phyloP scores from a whole-genome alignment of 176 grass and related monocot species.

The Calamus simplicifolius region DNA sequence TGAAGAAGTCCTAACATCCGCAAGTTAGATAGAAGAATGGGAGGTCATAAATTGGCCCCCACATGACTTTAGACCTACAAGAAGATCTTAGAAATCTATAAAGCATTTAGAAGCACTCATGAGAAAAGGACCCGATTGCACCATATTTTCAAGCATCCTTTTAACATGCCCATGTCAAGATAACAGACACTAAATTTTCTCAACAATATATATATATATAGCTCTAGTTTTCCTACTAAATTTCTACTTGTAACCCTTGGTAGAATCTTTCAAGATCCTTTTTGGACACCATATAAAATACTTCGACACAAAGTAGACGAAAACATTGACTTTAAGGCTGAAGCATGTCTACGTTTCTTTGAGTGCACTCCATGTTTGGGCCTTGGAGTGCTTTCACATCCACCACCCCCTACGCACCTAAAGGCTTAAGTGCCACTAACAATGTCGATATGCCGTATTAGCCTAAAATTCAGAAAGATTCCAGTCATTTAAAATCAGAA shows the following conservation, averaged over 20 bases:
- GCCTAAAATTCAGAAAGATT: too few species aligned
- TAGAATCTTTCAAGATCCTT: not conserved
- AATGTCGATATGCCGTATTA: not conserved
- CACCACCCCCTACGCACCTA: conserved; percentile 26
- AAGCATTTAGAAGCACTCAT: conserved; percentile 25
- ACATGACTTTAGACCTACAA: conserved; percentile 34
- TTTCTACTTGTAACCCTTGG: conserved; percentile 6
- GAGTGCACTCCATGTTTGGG: conserved; percentile 76
- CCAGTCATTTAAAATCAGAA: too few species aligned
- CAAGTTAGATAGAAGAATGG: conserved; percentile 11
- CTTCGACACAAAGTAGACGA: conserved; percentile 6
- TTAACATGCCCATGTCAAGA: conserved; percentile 7
- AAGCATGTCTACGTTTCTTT: conserved; percentile 62
- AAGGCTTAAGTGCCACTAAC: not conserved
- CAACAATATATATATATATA: too few species aligned
- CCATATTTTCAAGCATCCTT: conserved; percentile 14
- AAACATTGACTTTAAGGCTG: conserved; percentile 26
- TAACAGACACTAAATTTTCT: too few species aligned
- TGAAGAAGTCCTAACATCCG: conserved; percentile 12
- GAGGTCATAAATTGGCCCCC: conserved; percentile 12
- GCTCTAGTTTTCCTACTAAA: not conserved
- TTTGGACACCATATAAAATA: not conserved
- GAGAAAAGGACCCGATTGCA: conserved; percentile 13
- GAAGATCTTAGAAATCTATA: conserved; percentile 24
- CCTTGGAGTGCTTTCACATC: conserved; percentile 24